Evolutionary conservation across 2,329 filamentous ascomycete species (phyloP), one percentile per base, ranked within the genome.

Genomic region (Diplodia intermedia): DNA sequence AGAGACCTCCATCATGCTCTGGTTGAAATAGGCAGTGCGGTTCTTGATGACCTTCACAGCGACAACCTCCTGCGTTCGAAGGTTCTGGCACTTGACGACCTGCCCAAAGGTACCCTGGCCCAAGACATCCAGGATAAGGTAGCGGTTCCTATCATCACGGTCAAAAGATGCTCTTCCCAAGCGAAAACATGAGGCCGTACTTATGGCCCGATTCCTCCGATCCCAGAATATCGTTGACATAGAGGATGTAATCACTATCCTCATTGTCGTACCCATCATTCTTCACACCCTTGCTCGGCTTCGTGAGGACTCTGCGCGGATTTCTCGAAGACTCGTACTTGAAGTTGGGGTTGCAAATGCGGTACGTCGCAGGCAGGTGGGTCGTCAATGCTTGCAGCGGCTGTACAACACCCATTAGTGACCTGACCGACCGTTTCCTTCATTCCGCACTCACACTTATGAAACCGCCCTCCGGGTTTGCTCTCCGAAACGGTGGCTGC

Each of bases 1-100:
- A 1, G 95, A 99, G 38, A 99, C 95, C 78, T 99, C 95, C 95
- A 99, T 99, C 95, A 99, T 99, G 80, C 95, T 98, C 80, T 99
- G 95, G 78, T 99, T 99, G 84, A 99, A 99, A 80, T 99, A 99
- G 47, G 95, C 95, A 1, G 95, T 99, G 75, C 94, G 90, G 80
- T 99, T 99, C 83, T 99, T 99, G 82, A 99, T 95, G 66, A 99
- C 95, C 82, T 99, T 99, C 73, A 99, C 95, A 3, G 95, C 95
- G 54, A 99, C 95, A 49, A 99, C 95, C 81, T 99, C 95, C 79
- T 97, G 94, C 0, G 95, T 98, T 82, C 97, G 97, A 74, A 99
- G 82, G 75, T 99, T 99, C 79, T 99, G 95, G 78, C 95, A 99
- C 80, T 99, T 99, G 70, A 99, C 95, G 38, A 99, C 95, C 82